Conservation (phyloP, 805 yeast genomes). For the Tetrapisispora taiwanensis region DNA sequence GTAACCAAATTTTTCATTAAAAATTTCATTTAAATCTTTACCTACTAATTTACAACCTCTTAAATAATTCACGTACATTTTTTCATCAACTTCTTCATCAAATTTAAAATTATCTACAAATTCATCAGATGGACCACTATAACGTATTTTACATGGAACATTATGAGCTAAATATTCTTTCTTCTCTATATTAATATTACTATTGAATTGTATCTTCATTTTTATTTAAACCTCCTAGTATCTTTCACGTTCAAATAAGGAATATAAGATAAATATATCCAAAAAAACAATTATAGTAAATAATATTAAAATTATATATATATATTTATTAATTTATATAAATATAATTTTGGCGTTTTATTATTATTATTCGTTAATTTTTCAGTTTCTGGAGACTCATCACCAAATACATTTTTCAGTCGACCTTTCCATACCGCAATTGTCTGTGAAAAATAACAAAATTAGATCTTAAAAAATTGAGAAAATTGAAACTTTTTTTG, state of each 20-base stretch:
- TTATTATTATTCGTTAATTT: too few relatives aligned
- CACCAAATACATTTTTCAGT: too few relatives aligned
- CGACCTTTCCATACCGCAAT: too few relatives aligned
- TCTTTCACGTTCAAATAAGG: neutral
- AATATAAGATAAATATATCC: too few relatives aligned
- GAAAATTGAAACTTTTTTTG: too few relatives aligned
- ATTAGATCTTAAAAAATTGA: too few relatives aligned
- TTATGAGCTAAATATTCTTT: slow-evolving; percentile 11
- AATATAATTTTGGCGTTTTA: too few relatives aligned
- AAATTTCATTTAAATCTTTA: slow-evolving; percentile 4
- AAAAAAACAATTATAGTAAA: too few relatives aligned
- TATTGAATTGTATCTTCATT: neutral
- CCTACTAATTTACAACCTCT: slow-evolving; percentile 32
- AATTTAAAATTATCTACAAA: slow-evolving; percentile 8
- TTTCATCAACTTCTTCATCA: slow-evolving; percentile 6
- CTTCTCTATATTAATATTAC: slow-evolving; percentile 1
- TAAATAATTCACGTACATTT: slow-evolving; percentile 19
- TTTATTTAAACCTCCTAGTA: neutral
- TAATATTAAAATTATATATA: too few relatives aligned
- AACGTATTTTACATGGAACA: slow-evolving; percentile 18
- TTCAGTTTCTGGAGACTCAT: too few relatives aligned
- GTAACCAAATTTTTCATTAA: slow-evolving; percentile 7
- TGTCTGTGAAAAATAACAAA: too few relatives aligned
- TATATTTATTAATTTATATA: too few relatives aligned
- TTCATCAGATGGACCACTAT: slow-evolving; percentile 14